These are phyloP conservation scores for Arthromyces matolae DNA, from an alignment of 768 basidiomycete species.

Conservation along the genomic window DNA sequence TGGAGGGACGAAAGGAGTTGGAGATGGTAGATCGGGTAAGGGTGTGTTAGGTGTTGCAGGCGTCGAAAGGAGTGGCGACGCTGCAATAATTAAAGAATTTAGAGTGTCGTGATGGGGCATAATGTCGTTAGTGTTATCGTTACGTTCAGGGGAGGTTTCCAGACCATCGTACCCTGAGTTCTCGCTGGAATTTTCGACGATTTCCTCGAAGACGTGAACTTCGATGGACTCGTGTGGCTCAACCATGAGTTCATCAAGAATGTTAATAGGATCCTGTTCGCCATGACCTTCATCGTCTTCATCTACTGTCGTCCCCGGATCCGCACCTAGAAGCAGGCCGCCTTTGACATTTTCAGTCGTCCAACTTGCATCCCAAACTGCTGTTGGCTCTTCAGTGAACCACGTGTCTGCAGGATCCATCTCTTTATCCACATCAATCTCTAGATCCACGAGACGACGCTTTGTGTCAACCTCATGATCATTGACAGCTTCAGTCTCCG, in stretches of 20 bases:
- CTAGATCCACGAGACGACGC: background rate
- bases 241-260: slow-evolving; percentile 8
- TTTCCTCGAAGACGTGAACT: slow-evolving; percentile 8
- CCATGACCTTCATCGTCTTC: background rate
- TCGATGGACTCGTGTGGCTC: slow-evolving; percentile 5
- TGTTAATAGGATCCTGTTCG: background rate
- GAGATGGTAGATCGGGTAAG: slow-evolving; percentile 3
- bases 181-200: background rate
- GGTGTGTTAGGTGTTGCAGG: slow-evolving; percentile 9
- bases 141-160: background rate
- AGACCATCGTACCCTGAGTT: background rate
- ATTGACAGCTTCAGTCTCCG: background rate
- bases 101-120: background rate
- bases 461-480: background rate
- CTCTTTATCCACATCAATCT: slow-evolving; percentile 1
- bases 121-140: slow-evolving; percentile 15
- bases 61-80: slow-evolving; percentile 7
- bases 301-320: background rate
- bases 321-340: background rate
- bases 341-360: slow-evolving; percentile 6
- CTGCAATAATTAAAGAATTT: slow-evolving; percentile 3
- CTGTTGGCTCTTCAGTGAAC: slow-evolving; percentile 17
- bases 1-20: background rate
- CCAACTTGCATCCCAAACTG: slow-evolving; percentile 14
- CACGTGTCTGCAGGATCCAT: slow-evolving; percentile 17